phyloP scores from a whole-genome alignment of 441 rosid genomes.

The Flueggea neowawraea region DNA sequence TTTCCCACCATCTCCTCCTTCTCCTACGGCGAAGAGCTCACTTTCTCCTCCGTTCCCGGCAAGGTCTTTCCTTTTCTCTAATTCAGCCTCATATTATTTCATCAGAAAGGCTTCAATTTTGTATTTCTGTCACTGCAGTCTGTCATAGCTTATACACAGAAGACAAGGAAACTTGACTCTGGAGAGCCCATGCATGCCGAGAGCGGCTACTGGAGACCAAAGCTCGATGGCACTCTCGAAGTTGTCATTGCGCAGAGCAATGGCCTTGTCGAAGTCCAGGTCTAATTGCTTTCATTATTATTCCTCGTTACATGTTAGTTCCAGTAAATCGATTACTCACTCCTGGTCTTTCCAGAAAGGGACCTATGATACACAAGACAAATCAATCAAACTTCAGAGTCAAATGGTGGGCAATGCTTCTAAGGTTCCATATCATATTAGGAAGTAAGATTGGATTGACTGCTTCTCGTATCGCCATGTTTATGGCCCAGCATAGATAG shows the following conservation, averaged over 20 bases:
- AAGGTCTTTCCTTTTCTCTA: constrained; percentile 27
- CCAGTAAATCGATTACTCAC: no score
- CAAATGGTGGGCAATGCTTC: constrained; percentile 73
- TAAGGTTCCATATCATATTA: constrained; percentile 35
- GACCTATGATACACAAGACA: constrained; percentile 34
- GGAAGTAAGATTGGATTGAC: neutral
- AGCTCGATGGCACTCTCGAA: constrained; percentile 63
- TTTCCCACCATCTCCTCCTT: constrained; percentile 65
- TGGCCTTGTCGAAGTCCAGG: constrained; percentile 76
- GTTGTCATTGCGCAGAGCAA: constrained; percentile 77
- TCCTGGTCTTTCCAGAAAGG: constrained; percentile 37
- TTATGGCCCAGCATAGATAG: neutral
- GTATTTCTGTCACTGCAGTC: constrained; percentile 29
- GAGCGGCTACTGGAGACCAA: constrained; percentile 73
- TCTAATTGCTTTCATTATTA: neutral
- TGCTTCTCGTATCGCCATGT: neutral
- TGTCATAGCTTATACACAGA: constrained; percentile 61
- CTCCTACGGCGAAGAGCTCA: constrained; percentile 67
- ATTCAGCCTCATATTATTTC: neutral
- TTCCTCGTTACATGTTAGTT: neutral
- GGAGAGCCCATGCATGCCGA: constrained; percentile 85
- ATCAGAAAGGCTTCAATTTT: neutral
- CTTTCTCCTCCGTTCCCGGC: constrained; percentile 51
- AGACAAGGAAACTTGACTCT: constrained; percentile 61
- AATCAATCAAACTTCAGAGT: constrained; percentile 53